A percentile compares a stretch with the other conserved stretches of the same genome.
phyloP scores from a whole-genome alignment of 2,329 filamentous ascomycete species.

The Penicillium concentricum region DNA sequence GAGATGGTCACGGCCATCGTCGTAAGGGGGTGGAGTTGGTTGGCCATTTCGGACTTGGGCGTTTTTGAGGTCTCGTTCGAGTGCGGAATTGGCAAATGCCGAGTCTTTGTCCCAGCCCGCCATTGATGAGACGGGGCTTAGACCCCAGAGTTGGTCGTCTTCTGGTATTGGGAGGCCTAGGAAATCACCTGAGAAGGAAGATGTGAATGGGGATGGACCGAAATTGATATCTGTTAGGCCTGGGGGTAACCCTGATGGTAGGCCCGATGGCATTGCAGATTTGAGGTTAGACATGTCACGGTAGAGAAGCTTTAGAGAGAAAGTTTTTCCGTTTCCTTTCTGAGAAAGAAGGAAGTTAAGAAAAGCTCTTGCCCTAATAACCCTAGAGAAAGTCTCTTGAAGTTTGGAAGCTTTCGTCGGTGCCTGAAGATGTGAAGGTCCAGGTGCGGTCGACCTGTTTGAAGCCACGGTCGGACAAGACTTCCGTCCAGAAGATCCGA shows the following conservation, averaged over 20 bases:
- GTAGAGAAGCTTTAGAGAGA: background rate
- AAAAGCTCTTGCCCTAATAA: slow-evolving; percentile 2
- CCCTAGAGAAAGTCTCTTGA: slow-evolving; percentile 2
- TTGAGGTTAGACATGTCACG: slow-evolving; percentile 7
- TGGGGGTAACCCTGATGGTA: background rate
- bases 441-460: slow-evolving; percentile 13
- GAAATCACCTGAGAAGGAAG: slow-evolving; percentile 30
- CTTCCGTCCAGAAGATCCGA: slow-evolving; percentile 29
- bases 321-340: background rate
- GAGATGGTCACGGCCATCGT: slow-evolving; percentile 23
- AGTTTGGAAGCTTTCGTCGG: slow-evolving; percentile 1
- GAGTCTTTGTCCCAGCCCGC: slow-evolving; percentile 30
- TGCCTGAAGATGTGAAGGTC: slow-evolving; percentile 21
- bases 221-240: slow-evolving; percentile 1
- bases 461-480: slow-evolving; percentile 29
- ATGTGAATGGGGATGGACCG: slow-evolving; percentile 6
- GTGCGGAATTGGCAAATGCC: slow-evolving; percentile 24
- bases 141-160: slow-evolving; percentile 33
- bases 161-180: slow-evolving; percentile 29
- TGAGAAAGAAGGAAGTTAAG: background rate
- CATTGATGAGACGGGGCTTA: slow-evolving; percentile 32
- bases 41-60: slow-evolving; percentile 41
- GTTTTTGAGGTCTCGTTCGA: slow-evolving; percentile 35
- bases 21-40: slow-evolving; percentile 37
- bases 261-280: slow-evolving; percentile 2